Evolutionary conservation across 768 basidiomycete genomes (phyloP).

Genomic region (Mycena latifolia): DNA sequence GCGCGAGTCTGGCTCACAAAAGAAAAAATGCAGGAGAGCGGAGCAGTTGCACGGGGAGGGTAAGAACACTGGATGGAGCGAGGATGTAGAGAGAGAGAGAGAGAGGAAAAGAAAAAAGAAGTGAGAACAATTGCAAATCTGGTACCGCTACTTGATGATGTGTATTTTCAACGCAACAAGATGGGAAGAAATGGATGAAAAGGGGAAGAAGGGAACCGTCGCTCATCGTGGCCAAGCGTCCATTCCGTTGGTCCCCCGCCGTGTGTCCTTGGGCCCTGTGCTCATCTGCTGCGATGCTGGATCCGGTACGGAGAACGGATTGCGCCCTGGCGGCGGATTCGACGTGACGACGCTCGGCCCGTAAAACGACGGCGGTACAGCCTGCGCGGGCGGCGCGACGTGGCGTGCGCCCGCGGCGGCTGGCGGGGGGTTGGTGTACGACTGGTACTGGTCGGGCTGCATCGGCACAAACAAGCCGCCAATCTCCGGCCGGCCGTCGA

Average conservation of each 20-base stretch:
- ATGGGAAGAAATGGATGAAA: slow-evolving; percentile 8
- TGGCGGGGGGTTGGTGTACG: slow-evolving; percentile 59
- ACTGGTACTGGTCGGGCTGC: slow-evolving; percentile 84
- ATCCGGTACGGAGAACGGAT: slow-evolving; percentile 55
- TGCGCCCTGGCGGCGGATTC: slow-evolving; percentile 55
- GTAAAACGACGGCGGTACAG: slow-evolving; percentile 77
- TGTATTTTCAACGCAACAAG: slow-evolving; percentile 33
- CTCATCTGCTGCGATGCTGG: slow-evolving; percentile 52
- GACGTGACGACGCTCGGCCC: slow-evolving; percentile 68
- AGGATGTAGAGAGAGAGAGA: slow-evolving; percentile 24
- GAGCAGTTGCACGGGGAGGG: slow-evolving; percentile 5
- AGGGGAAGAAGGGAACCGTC: background rate
- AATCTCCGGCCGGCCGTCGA: slow-evolving; percentile 74
- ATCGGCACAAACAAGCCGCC: slow-evolving; percentile 82
- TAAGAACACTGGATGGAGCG: background rate
- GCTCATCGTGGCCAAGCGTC: slow-evolving; percentile 82
- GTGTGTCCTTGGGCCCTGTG: slow-evolving; percentile 62
- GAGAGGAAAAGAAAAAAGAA: slow-evolving; percentile 7
- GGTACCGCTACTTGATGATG: slow-evolving; percentile 30
- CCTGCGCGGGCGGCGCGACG: slow-evolving; percentile 63
- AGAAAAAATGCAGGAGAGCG: slow-evolving; percentile 24
- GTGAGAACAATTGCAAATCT: slow-evolving; percentile 31
- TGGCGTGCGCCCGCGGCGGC: slow-evolving; percentile 51
- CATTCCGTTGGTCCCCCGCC: slow-evolving; percentile 71
- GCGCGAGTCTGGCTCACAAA: slow-evolving; percentile 31